phyloP scores from a whole-genome alignment of 768 basidiomycete species.

The Leccinellum rugosiceps region DNA sequence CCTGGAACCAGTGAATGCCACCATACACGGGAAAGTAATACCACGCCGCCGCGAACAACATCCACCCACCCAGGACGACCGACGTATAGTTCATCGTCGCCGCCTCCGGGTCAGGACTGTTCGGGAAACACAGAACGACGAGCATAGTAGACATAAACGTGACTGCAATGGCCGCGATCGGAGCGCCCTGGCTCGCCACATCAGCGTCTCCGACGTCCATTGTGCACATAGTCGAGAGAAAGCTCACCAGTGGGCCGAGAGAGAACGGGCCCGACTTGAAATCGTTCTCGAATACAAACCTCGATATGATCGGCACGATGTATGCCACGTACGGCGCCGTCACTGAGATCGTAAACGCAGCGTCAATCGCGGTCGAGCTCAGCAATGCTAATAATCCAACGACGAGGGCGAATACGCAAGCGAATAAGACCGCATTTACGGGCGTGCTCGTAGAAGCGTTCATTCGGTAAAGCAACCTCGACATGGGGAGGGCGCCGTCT shows the following conservation, averaged over 20 bases:
- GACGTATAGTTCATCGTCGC: not conserved
- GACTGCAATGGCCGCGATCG: not conserved
- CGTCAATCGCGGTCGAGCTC: not conserved
- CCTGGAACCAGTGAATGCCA: not conserved
- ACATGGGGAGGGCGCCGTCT: not conserved
- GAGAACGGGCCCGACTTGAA: not conserved
- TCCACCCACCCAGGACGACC: not conserved
- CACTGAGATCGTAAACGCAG: not conserved
- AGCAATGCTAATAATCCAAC: not conserved
- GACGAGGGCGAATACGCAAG: not conserved
- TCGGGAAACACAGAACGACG: not conserved
- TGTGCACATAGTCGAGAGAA: not conserved
- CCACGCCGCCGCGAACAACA: not conserved
- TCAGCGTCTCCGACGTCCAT: not conserved
- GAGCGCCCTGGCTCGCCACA: not conserved
- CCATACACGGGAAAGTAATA: not conserved
- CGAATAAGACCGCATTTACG: not conserved
- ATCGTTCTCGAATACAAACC: not conserved
- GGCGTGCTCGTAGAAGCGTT: not conserved
- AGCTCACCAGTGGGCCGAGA: not conserved
- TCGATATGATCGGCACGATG: not conserved
- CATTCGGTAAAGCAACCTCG: not conserved
- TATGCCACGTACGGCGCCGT: not conserved
- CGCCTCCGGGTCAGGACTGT: not conserved
- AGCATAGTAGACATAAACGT: not conserved